Evolutionary conservation across 257 asterid genomes (phyloP).

Genomic region (Cynanchum wilfordii): DNA sequence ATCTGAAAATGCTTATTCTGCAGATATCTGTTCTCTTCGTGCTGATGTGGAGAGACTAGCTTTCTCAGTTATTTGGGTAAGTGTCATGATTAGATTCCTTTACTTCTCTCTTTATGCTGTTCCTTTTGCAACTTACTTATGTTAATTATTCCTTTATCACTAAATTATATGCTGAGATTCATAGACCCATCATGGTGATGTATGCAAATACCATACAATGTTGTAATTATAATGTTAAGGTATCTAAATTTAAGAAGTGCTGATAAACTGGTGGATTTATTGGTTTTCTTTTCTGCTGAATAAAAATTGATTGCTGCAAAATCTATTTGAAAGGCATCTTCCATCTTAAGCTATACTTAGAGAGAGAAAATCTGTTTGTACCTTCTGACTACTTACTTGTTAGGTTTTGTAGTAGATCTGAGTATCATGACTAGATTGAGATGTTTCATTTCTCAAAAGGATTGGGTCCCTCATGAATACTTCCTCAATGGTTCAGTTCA

Average conservation of each 20-base stretch:
- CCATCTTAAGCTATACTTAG: background rate
- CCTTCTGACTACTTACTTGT: background rate
- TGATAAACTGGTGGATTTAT: background rate
- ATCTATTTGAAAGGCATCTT: background rate
- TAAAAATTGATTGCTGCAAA: background rate
- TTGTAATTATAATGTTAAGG: background rate
- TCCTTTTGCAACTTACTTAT: background rate
- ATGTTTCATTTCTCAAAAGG: background rate
- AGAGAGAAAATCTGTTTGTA: background rate
- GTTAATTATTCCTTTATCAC: background rate
- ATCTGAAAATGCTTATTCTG: conserved; percentile 16
- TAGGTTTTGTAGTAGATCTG: background rate
- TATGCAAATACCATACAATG: background rate
- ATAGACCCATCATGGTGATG: background rate
- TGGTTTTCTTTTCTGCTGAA: background rate
- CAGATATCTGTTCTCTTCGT: conserved; percentile 95
- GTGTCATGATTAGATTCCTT: background rate
- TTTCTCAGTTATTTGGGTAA: conserved; percentile 97
- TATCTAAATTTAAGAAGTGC: conserved; percentile 2
- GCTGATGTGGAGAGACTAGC: conserved; percentile 94
- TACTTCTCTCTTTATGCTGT: background rate
- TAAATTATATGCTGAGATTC: background rate
- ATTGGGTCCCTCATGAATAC: background rate
- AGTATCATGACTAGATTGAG: background rate
- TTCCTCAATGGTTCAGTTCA: background rate